Percentiles rank a stretch among this genome's conserved stretches.
phyloP scores from a whole-genome alignment of 352 stramenopile species.

The Phytophthora megakarya region DNA sequence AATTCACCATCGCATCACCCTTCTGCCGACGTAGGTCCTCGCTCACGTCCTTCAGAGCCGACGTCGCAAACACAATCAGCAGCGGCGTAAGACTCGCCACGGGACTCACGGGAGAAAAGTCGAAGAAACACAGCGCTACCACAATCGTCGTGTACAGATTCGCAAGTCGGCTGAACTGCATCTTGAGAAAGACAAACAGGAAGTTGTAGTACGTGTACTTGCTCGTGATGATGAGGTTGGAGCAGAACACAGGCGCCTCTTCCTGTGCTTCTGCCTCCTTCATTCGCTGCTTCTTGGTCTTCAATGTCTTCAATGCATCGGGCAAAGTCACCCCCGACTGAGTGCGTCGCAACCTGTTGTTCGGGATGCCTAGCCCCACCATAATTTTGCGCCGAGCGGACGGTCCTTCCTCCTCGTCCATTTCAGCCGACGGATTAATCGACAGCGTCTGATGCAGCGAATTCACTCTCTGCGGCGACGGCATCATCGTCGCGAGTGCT shows the following conservation, averaged over 20 bases:
- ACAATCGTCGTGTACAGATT: conserved; percentile 92
- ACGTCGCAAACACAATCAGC: conserved; percentile 90
- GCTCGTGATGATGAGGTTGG: conserved; percentile 85
- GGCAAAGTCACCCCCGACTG: conserved; percentile 29
- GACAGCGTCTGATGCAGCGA: conserved; percentile 68
- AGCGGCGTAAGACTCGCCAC: conserved; percentile 84
- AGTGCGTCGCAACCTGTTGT: conserved; percentile 24
- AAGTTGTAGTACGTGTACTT: conserved; percentile 94
- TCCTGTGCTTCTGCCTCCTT: conserved; percentile 33
- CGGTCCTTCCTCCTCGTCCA: conserved; percentile 45
- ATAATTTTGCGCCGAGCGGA: conserved; percentile 50
- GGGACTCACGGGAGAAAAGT: conserved; percentile 85
- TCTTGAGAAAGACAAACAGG: conserved; percentile 88
- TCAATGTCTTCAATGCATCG: conserved; percentile 34
- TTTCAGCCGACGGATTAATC: conserved; percentile 54
- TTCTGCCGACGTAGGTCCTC: conserved; percentile 85
- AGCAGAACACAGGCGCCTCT: conserved; percentile 53
- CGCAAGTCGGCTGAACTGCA: conserved; percentile 90
- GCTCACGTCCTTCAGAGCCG: conserved; percentile 84
- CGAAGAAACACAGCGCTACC: conserved; percentile 89
- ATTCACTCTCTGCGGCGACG: conserved; percentile 44
- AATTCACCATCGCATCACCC: conserved; percentile 79
- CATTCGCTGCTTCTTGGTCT: conserved; percentile 34
- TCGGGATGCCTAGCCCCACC: conserved; percentile 38
- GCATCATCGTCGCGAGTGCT: conserved; percentile 79